Conservation (phyloP, 305 asterid genomes). For the Fraxinus angustifolia region DNA sequence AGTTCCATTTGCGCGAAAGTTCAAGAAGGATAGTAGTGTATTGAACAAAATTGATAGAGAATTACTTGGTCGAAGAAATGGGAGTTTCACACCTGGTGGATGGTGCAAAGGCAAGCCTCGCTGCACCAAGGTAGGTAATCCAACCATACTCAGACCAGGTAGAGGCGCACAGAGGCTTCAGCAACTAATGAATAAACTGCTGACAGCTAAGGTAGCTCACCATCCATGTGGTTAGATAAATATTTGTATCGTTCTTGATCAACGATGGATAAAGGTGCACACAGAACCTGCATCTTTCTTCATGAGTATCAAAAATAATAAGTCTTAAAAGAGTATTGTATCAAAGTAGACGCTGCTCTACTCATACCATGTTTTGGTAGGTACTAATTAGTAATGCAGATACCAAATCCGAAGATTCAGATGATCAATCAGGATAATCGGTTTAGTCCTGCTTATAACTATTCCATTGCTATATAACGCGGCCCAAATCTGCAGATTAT, state of each 20-base stretch:
- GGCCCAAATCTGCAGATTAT: background rate
- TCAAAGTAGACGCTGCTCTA: conserved; percentile 7
- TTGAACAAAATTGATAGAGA: conserved; percentile 63
- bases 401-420: background rate
- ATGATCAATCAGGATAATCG: background rate
- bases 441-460: background rate
- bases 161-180: conserved; percentile 68
- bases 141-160: conserved; percentile 55
- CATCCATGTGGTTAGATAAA: conserved; percentile 57
- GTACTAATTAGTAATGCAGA: background rate
- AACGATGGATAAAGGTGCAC: background rate
- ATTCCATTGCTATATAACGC: background rate
- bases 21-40: conserved; percentile 45
- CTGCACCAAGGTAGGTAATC: conserved; percentile 64
- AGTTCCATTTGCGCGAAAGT: conserved; percentile 89
- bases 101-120: conserved; percentile 79
- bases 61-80: conserved; percentile 50
- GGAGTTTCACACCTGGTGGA: conserved; percentile 83
- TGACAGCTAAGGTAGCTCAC: conserved; percentile 31
- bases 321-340: conserved; percentile 19
- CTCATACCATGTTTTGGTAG: conserved; percentile 20
- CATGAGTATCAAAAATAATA: conserved; percentile 22
- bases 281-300: conserved; percentile 14
- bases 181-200: conserved; percentile 46
- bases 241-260: conserved; percentile 21